These are phyloP conservation scores for Raffaelea albimanens DNA, from an alignment of 2,329 filamentous ascomycete species.

Conservation along the genomic window DNA sequence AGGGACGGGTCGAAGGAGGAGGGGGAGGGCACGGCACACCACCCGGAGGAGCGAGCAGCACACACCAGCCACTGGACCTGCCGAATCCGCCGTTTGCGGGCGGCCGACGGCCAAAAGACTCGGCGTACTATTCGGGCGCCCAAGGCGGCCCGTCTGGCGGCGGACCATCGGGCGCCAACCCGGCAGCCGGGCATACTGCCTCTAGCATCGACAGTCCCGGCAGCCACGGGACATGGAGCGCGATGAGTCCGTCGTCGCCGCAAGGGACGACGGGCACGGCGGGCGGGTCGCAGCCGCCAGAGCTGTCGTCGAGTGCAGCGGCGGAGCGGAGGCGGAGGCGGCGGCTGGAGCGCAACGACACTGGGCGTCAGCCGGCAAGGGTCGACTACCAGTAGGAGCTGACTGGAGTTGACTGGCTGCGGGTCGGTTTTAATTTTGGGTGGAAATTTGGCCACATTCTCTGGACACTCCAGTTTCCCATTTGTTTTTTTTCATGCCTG, in stretches of 20 bases:
- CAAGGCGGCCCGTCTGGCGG: constrained; percentile 7
- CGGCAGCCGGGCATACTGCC: constrained; percentile 31
- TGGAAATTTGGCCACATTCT: neutral
- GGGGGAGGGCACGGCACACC: constrained; percentile 2
- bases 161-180: constrained; percentile 29
- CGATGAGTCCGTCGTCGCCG: constrained; percentile 37
- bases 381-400: constrained; percentile 14
- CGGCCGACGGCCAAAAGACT: constrained; percentile 45
- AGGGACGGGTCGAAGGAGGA: constrained; percentile 29
- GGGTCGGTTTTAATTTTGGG: neutral
- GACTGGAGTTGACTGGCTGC: neutral
- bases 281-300: constrained; percentile 9
- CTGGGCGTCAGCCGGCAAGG: constrained; percentile 23
- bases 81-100: constrained; percentile 48
- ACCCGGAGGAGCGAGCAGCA: constrained; percentile 18
- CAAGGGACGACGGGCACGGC: constrained; percentile 23
- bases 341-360: constrained; percentile 41
- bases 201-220: constrained; percentile 36
- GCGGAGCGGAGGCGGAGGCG: constrained; percentile 47
- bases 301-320: constrained; percentile 20
- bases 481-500: neutral
- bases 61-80: constrained; percentile 34
- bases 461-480: no score
- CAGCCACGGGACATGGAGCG: constrained; percentile 45
- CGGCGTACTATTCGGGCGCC: constrained; percentile 48